Evolutionary conservation across 768 basidiomycete species (phyloP).

Genomic region (Candolleomyces efflorescens): DNA sequence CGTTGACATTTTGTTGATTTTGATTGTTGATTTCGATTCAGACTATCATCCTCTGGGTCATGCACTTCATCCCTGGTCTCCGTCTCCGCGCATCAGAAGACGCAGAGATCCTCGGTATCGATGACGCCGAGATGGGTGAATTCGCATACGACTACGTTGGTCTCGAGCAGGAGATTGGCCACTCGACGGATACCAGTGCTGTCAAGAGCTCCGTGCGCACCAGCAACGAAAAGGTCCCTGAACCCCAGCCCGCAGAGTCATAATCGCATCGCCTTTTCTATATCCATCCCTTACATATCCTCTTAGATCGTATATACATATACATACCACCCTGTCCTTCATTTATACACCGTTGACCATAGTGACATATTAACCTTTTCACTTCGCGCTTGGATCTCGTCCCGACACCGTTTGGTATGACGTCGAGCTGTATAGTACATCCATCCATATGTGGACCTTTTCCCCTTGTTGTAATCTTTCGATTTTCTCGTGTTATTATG

Average conservation of each 20-base stretch:
- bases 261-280: conserved; percentile 12
- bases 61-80: conserved; percentile 84
- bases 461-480: too few species aligned
- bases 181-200: conserved; percentile 20
- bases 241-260: conserved; percentile 1
- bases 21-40: conserved; percentile 19
- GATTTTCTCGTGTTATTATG: too few species aligned
- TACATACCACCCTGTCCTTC: too few species aligned
- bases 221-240: conserved; percentile 14
- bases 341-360: too few species aligned
- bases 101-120: conserved; percentile 78
- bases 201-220: conserved; percentile 15
- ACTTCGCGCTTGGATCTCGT: too few species aligned
- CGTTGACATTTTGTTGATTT: neutral
- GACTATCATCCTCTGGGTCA: conserved; percentile 82
- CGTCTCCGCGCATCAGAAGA: conserved; percentile 65
- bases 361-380: too few species aligned
- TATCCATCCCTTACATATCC: too few species aligned
- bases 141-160: conserved; percentile 87
- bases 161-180: conserved; percentile 55
- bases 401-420: too few species aligned
- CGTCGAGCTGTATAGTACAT: too few species aligned
- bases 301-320: too few species aligned
- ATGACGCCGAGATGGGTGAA: conserved; percentile 88
- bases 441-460: too few species aligned